phyloP scores from a whole-genome alignment of 1,284 basidiomycete species.

The Naganishia sp. region DNA sequence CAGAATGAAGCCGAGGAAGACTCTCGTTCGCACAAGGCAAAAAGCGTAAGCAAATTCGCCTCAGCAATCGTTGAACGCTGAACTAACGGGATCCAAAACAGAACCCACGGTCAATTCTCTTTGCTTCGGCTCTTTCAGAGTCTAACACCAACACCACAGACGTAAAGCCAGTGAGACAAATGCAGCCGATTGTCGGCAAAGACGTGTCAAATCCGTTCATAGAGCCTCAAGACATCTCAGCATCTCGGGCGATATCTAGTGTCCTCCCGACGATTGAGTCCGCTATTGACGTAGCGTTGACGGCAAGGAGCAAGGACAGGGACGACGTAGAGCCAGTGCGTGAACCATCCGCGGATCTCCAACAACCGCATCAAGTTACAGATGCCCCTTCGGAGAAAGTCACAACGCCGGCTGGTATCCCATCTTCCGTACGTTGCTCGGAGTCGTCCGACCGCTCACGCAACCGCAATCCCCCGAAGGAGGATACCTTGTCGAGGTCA shows the following conservation, averaged over 20 bases:
- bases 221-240: not conserved
- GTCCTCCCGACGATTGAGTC: not conserved
- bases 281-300: not conserved
- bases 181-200: not conserved
- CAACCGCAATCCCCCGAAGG: too few relatives aligned
- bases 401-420: too few relatives aligned
- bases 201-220: conserved; percentile 19
- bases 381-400: too few relatives aligned
- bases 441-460: too few relatives aligned
- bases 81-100: not conserved
- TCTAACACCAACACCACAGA: not conserved
- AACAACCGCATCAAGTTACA: too few relatives aligned
- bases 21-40: not conserved
- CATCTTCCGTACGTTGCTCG: too few relatives aligned
- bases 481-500: too few relatives aligned
- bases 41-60: not conserved
- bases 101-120: conserved; percentile 8
- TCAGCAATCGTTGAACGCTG: too few relatives aligned
- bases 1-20: not conserved
- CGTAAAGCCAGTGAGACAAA: not conserved
- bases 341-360: too few relatives aligned
- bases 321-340: too few relatives aligned
- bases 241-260: not conserved
- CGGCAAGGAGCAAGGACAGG: not conserved
- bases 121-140: conserved; percentile 3